These are phyloP conservation scores for Babesia ovis DNA, from an alignment of 169 alveolate genomes.

Conservation along the genomic window DNA sequence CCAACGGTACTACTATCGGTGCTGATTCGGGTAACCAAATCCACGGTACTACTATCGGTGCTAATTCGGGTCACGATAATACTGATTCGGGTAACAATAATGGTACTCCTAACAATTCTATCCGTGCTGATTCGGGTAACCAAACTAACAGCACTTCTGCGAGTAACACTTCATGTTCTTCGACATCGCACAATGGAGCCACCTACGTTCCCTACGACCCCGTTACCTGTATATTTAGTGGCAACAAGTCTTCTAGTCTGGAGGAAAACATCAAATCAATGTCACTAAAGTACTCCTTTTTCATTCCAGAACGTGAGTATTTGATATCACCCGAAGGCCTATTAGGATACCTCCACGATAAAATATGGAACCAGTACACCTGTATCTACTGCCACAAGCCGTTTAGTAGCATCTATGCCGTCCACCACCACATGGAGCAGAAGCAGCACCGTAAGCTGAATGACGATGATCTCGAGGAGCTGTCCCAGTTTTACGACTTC, in stretches of 20 bases:
- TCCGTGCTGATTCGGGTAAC: not conserved
- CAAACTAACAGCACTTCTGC: not conserved
- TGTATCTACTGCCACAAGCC: slow-evolving; percentile 70
- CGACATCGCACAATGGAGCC: not conserved
- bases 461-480: slow-evolving; percentile 54
- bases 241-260: slow-evolving; percentile 5
- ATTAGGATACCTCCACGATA: slow-evolving; percentile 68
- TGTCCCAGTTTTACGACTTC: slow-evolving; percentile 60
- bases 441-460: slow-evolving; percentile 71
- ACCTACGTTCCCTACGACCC: slow-evolving; percentile 30
- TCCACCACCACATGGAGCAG: slow-evolving; percentile 76
- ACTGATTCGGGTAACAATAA: not conserved
- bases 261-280: slow-evolving; percentile 58
- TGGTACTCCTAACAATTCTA: not conserved
- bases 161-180: not conserved
- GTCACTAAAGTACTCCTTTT: slow-evolving; percentile 55
- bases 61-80: not conserved
- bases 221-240: slow-evolving; percentile 45
- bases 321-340: slow-evolving; percentile 63
- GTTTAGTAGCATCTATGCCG: slow-evolving; percentile 69
- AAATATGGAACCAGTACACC: slow-evolving; percentile 63
- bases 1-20: too few species aligned
- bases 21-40: too few species aligned
- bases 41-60: not conserved
- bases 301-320: slow-evolving; percentile 74